Base-by-base conservation (phyloP, 163 green algal genomes). In the Chlorella variabilis region DNA sequence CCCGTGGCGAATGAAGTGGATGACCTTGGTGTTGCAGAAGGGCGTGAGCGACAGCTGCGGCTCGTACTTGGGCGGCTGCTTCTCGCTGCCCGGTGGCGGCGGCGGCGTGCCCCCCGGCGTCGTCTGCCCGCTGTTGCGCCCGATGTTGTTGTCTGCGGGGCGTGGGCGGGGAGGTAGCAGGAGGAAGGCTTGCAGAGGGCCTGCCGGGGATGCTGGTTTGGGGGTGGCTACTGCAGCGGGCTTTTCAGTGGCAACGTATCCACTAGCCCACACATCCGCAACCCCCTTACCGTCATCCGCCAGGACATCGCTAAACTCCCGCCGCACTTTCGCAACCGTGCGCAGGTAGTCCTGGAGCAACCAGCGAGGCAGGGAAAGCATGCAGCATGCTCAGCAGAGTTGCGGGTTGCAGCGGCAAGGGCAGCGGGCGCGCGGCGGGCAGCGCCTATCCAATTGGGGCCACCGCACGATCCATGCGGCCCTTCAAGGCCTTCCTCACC, bases 1-100 rank as follows among this genome's bases (percentile, higher is more conserved):
- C 68, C 83, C 90, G 69, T 94, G 90, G 17, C 90, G 73, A 38
- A 94, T 91, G 81, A 93, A 91, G 61, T 93, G 87, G 2, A 94
- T 74, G 17, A 42, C 41, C 75, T 93, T 93, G 39, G 85, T 90
- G 75, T 91, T 77, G 33, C 75, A 80, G 20, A 76, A 62, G 18
- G 88, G 88, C 54, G 85, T 73, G 18, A 92, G 65, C 25, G 33
- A 78, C 33, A 91, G 82, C 74, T 85, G 80, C 27, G 81, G 80
- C 66, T 89, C 81, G 49, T 89, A 86, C 71, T 84, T 83, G 67
- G 34, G 31, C 48, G 38, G 42, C 59, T 74, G 65, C 8, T 6
- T n/a, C 8, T 73, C 8, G 65, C 45, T 63, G 29, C 45, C 31
- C 6, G 18, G 8, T 23, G 33, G n/a, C 42, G 68, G 68, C 17